Evolutionary conservation across 768 basidiomycete species (phyloP).

Genomic region (Leccinum variicolor): DNA sequence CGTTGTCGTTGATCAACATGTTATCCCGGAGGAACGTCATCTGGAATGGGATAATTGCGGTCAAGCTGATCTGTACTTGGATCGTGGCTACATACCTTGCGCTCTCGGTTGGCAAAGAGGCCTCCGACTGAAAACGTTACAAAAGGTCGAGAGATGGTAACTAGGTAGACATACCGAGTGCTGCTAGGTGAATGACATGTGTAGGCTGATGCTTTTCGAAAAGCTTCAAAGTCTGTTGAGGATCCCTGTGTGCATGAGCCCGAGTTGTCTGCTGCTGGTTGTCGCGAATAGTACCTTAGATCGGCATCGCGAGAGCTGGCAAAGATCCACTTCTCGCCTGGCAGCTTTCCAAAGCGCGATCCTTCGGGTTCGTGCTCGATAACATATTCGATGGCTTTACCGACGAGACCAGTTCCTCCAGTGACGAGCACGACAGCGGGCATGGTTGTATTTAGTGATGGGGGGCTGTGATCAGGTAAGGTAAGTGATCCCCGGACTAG

Average conservation of each 20-base stretch:
- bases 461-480: neutral
- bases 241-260: conserved; percentile 48
- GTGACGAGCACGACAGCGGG: conserved; percentile 69
- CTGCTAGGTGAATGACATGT: conserved; percentile 95
- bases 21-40: conserved; percentile 94
- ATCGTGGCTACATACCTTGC: conserved; percentile 54
- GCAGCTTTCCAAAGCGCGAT: conserved; percentile 71
- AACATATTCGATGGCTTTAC: conserved; percentile 75
- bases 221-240: conserved; percentile 61
- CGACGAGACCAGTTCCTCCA: conserved; percentile 84
- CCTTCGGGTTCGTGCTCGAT: conserved; percentile 77
- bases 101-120: conserved; percentile 93
- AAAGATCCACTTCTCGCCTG: conserved; percentile 87
- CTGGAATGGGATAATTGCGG: conserved; percentile 33
- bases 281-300: conserved; percentile 56
- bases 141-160: conserved; percentile 1
- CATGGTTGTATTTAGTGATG: conserved; percentile 13
- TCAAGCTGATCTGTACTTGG: neutral
- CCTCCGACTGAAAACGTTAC: conserved; percentile 68
- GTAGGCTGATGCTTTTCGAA: conserved; percentile 93
- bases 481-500: neutral
- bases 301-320: conserved; percentile 77
- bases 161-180: conserved; percentile 66
- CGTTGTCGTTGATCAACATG: conserved; percentile 92
- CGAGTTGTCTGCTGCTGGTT: neutral